Conservation (phyloP, 768 basidiomycete genomes). For the Rhodotorula toruloides region DNA sequence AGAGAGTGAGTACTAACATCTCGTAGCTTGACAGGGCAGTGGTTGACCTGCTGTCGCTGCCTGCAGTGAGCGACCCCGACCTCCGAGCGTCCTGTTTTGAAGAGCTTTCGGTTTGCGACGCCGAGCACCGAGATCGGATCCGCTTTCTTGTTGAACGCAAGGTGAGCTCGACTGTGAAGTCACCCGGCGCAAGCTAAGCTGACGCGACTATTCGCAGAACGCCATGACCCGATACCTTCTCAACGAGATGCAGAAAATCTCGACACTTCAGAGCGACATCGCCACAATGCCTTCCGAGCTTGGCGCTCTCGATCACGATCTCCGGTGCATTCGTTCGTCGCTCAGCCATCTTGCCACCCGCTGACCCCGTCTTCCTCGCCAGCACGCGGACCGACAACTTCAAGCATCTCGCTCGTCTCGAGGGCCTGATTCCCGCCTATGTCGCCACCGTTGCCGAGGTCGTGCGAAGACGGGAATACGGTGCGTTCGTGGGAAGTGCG, state of each 20-base stretch:
- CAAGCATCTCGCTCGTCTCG: constrained; percentile 80
- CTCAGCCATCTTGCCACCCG: too few species aligned
- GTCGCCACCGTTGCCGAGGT: constrained; percentile 85
- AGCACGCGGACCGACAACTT: constrained; percentile 59
- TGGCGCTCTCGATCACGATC: constrained; percentile 55
- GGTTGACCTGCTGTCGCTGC: too few species aligned
- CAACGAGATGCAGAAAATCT: constrained; percentile 65
- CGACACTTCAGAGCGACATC: constrained; percentile 72
- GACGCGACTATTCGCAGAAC: too few species aligned
- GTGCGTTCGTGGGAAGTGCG: too few species aligned
- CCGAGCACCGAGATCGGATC: constrained; percentile 39
- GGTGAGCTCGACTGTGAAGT: too few species aligned
- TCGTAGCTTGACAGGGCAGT: too few species aligned
- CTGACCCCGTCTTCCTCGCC: neutral
- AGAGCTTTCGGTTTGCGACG: constrained; percentile 34
- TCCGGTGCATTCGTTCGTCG: constrained; percentile 17
- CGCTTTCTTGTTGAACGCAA: constrained; percentile 41
- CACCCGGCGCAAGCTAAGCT: too few species aligned
- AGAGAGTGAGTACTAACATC: neutral
- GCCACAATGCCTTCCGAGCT: constrained; percentile 66
- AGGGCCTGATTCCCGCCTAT: constrained; percentile 86
- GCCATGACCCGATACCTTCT: constrained; percentile 51
- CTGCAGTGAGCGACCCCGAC: constrained; percentile 23
- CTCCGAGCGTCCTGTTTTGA: constrained; percentile 31
- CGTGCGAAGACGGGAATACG: constrained; percentile 81